Base-by-base conservation (phyloP, 1,139 yeast species). In the Geotrichum klebahnii region DNA sequence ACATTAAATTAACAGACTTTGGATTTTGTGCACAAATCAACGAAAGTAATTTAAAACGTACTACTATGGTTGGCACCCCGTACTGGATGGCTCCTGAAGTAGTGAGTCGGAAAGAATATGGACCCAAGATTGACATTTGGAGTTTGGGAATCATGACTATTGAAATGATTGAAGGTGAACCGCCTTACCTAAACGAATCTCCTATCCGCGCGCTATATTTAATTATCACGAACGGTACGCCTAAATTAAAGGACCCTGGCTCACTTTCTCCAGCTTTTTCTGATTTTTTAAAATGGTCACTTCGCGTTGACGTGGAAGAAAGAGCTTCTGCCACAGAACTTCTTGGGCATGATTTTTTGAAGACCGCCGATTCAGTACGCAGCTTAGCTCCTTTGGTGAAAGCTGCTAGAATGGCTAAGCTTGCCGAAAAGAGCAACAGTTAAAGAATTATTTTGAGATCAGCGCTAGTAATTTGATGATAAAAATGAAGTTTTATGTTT, bases 11-110 rank as follows among this genome's bases (percentile, higher is more conserved):
- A 68, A 92, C 76, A 2, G 76, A 73, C 56, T 73, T 73, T 57
- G 95, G 95, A 0, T 85, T 90, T 71, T 92, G 98, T 73, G 98
- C 98, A 0, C 97, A 90, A 67, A 85, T 92, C 59, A 90, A 85
- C 59, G 97, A 90, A 62, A 74, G 79, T 46, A 84, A 86, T 54
- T 71, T 84, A 55, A 90, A 90, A 69, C 80, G 98, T 67, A 89
- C 95, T 5, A 92, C 98, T 2, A 87, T 92, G 95, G 98, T 92
- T 17, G 98, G 98, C n/a, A 92, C 98, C 0, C 98, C 98, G 3
- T 92, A 92, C 67, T 92, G 98, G 98, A 92, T 92, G 98, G 98
- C 98, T 0, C 98, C 98, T 1, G 98, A 92, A 68, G 96, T 92
- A 52, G 96, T 92, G 19, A 81, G 89, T 8, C 76, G 96, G 57